Conservation (phyloP, 257 asterid species). For the Ehretia macrophylla region DNA sequence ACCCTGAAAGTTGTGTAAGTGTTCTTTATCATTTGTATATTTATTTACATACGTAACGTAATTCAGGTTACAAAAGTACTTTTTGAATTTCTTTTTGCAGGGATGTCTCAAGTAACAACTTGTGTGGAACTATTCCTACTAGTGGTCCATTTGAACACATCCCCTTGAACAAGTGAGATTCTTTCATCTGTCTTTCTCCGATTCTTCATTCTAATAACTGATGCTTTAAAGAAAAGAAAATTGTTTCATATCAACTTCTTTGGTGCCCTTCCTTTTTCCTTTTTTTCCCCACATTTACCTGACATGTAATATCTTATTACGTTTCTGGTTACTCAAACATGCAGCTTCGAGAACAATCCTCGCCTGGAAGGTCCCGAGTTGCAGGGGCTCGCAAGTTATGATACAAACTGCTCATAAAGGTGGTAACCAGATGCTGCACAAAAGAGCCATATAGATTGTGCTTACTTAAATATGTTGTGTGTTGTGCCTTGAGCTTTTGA, state of each 20-base stretch:
- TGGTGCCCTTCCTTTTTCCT: not conserved
- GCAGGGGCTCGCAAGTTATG: constrained; percentile 85
- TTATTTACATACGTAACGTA: not conserved
- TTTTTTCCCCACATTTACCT: not conserved
- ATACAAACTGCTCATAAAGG: constrained; percentile 62
- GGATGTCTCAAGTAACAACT: constrained; percentile 82
- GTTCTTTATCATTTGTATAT: constrained; percentile 4
- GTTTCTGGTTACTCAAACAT: constrained; percentile 5
- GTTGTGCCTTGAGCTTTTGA: not conserved
- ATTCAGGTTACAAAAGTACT: constrained; percentile 5
- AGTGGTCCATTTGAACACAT: constrained; percentile 87
- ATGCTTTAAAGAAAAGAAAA: no score
- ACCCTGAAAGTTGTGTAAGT: constrained; percentile 88
- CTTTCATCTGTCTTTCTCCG: constrained; percentile 4
- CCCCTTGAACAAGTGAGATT: constrained; percentile 81
- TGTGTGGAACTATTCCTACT: constrained; percentile 88
- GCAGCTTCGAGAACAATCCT: constrained; percentile 83
- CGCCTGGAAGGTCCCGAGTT: constrained; percentile 88
- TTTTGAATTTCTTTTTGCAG: constrained; percentile 34
- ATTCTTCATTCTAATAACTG: not conserved
- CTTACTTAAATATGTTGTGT: not conserved
- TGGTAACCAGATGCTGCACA: not conserved
- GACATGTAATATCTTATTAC: not conserved
- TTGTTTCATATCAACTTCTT: not conserved
- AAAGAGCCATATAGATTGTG: not conserved